Conservation (phyloP, 2,329 filamentous ascomycete genomes). For the Berkeleyomyces basicola region DNA sequence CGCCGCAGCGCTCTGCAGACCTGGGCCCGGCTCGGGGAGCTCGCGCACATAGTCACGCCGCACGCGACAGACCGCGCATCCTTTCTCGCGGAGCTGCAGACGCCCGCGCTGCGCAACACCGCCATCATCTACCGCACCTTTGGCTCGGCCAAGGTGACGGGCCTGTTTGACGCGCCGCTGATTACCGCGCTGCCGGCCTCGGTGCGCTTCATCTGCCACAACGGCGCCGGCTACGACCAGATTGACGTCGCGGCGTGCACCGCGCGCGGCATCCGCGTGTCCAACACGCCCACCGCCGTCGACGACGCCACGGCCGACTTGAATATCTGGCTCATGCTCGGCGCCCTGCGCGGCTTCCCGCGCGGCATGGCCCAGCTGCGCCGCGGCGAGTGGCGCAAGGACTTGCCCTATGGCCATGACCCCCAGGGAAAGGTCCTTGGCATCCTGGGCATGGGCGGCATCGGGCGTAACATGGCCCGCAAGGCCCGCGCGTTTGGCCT, state of each 20-base stretch:
- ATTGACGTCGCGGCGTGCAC: constrained; percentile 59
- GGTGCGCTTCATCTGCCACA: constrained; percentile 43
- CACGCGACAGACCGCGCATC: constrained; percentile 43
- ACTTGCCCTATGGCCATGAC: constrained; percentile 50
- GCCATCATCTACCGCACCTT: constrained; percentile 57
- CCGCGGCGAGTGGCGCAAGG: constrained; percentile 49
- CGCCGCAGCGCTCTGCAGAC: constrained; percentile 42
- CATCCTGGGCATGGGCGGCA: constrained; percentile 75
- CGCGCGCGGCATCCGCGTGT: constrained; percentile 48
- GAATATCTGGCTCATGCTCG: constrained; percentile 65
- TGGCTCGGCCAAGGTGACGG: constrained; percentile 44
- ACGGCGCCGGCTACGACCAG: constrained; percentile 73
- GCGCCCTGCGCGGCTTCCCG: constrained; percentile 60
- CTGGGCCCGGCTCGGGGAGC: constrained; percentile 42
- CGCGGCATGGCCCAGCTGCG: constrained; percentile 48
- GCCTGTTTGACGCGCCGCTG: constrained; percentile 54
- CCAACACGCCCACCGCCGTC: constrained; percentile 66
- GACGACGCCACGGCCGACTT: constrained; percentile 73
- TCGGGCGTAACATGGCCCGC: constrained; percentile 58
- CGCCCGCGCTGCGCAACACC: constrained; percentile 49
- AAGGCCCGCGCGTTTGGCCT: constrained; percentile 65
- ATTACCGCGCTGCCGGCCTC: constrained; percentile 37
- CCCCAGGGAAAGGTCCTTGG: constrained; percentile 64
- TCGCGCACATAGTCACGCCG: constrained; percentile 50
- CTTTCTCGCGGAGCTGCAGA: constrained; percentile 52